Evolutionary conservation across 306 rosid species (phyloP), one percentile per base, ranked within the genome.

Genomic region (Prunus mira): DNA sequence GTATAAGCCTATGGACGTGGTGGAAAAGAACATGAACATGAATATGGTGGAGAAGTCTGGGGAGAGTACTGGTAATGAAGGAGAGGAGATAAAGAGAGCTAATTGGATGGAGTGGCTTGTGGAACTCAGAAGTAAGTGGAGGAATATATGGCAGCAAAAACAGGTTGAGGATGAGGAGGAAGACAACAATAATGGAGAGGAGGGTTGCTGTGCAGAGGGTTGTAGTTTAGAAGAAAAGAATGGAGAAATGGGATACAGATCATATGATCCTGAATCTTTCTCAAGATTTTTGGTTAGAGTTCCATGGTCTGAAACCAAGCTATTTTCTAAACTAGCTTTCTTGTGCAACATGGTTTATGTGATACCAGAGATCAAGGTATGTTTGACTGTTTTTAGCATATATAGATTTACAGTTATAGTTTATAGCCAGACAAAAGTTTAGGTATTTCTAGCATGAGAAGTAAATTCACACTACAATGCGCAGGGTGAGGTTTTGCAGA

Each of bases 271-370:
- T 4, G 87, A 90, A 38, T 76, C 83, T 20, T 95, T 95, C 88
- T 83, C 96, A 0, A 83, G 78, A 52, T 88, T 84, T 88, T 87
- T 95, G 77, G 84, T 25, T 32, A 69, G 68, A 69, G 97, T 92
- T 56, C 83, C 95, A 64, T 86, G 85, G 96, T 88, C 90, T 41
- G 91, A 84, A 75, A 86, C 90, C 50, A 82, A 89, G 75, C 67
- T 73, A 12, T 89, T 86, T 81, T 92, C 97, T 73, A 78, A 87
- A 80, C 81, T 87, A 12, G 93, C 97, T 55, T 89, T 90, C 69
- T 83, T 95, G 18, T 75, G 95, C 83, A 92, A 92, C 88, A 92
- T 89, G 85, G 96, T 96, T n/a, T 90, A 88, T 74, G 92, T 84
- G 62, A 88, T 95, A 78, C 92, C 89, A 67, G 81, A 92, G 55